Conservation (phyloP, 176 grass and related monocot genomes). For the Aegilops sharonensis region DNA sequence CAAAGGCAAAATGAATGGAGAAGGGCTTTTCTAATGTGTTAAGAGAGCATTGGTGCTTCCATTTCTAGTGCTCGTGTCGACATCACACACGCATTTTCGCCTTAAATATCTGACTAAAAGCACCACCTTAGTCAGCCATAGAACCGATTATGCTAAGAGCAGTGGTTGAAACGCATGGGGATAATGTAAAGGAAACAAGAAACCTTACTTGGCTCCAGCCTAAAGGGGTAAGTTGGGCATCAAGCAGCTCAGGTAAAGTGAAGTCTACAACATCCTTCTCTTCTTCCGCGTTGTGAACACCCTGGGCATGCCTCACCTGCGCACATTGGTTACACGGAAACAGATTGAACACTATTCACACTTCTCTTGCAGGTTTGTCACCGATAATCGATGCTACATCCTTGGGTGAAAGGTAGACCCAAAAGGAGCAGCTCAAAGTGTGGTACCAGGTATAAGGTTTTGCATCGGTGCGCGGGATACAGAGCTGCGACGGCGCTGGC, state of each 20-base stretch:
- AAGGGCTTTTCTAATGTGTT: background rate
- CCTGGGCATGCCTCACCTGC: constrained; percentile 96
- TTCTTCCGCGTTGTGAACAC: constrained; percentile 80
- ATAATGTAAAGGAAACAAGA: background rate
- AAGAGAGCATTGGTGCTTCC: background rate
- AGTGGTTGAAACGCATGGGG: background rate
- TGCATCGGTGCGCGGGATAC: constrained; percentile 80
- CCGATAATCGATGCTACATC: background rate
- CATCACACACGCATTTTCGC: background rate
- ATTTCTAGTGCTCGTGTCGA: background rate
- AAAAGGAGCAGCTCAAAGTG: background rate
- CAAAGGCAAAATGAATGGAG: background rate
- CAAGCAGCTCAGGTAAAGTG: constrained; percentile 46
- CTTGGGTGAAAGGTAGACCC: no score
- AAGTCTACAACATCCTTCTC: constrained; percentile 47
- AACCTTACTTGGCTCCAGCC: constrained; percentile 62
- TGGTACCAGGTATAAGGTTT: constrained; percentile 80
- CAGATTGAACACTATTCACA: background rate
- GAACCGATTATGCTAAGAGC: no score
- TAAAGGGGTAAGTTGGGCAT: constrained; percentile 62
- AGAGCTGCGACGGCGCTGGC: constrained; percentile 33
- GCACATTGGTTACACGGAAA: background rate
- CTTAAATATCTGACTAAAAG: background rate
- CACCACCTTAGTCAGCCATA: background rate
- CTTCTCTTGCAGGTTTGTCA: background rate